Evolutionary conservation across 257 asterid genomes (phyloP), one percentile per base, ranked within the genome.

Genomic region (Cynanchum wilfordii): DNA sequence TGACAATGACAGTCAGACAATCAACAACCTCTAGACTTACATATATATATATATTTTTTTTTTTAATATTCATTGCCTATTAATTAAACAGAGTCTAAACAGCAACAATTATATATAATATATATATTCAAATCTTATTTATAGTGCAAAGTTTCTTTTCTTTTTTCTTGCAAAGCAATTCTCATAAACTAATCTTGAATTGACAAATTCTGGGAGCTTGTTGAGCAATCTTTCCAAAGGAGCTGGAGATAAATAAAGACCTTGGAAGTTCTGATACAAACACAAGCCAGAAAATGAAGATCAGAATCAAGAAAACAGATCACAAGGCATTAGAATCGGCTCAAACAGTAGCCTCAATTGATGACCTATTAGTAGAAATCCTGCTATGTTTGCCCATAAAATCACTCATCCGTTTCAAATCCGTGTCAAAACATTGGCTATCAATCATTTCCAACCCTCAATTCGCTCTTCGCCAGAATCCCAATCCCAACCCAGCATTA

Each of bases 371-470:
- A 25, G 70, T 72, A 19, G 73, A 83, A 29, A 83, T 80, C 25
- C 66, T 82, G 2, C 65, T 80, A 0, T 77, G 74, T 19, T 76
- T 83, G 22, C 86, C 89, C 7, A 67, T 78, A 0, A 83, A 63
- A 52, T 70, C 82, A 10, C 84, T 83, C n/a, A 2, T 69, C 1
- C 79, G 75, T 1, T 85, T 72, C 76, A 81, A 75, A 66, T 55
- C 22, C 3, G 87, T 83, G 6, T 80, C 86, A 74, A 85, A 82
- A 45, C 76, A 62, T 19, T 80, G 89, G 86, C 73, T 74, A 15
- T 71, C 82, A 17, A 42, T 85, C 51, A 79, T 85, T 73, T 66
- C 76, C 16, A 51, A 42, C 74, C 76, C 86, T 0, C 36, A 30
- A 7, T 82, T 85, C 70, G 67, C 59, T 27, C 10, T 8, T 27